Base-by-base conservation (phyloP, 139 green algal genomes). In the Parachlorella kessleri region DNA sequence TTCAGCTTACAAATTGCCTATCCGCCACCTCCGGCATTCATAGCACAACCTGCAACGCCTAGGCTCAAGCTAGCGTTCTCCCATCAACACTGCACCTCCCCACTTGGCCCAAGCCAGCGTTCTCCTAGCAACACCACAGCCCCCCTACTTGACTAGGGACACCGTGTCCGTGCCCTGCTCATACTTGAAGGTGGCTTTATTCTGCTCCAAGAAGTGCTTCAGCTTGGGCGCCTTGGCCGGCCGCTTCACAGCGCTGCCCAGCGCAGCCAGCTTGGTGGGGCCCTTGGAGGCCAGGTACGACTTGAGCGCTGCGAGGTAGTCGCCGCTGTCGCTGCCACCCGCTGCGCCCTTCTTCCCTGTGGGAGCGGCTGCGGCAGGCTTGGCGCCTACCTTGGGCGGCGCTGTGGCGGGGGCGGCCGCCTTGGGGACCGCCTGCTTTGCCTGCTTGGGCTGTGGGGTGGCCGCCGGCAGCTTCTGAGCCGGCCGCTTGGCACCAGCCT, bases 131-230 rank as follows among this genome's bases (percentile, higher is more conserved):
- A n/a, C n/a, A n/a, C n/a, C n/a, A n/a, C n/a, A n/a, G n/a, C n/a
- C n/a, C n/a, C n/a, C n/a, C n/a, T n/a, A n/a, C n/a, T n/a, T n/a
- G n/a, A 72, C 33, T 18, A 85, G 80, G 8, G 74, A 77, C 67
- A 85, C 80, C 18, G 54, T 81, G 66, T 85, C 80, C 24, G 35
- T 78, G 8, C 35, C 36, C 32, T 65, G 41, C 37, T 81, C 53
- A 38, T 81, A 81, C 35, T 39, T 40, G 42, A 85, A 81, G 42
- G 42, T 36, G 48, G 6, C 24, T n/a, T 4, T 26, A 66, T 75
- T 53, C 8, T 26, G n/a, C 6, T n/a, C 28, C 38, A 77, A 26
- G 28, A 68, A 70, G 30, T 14, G 36, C 54, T 75, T 73, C 10
- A 84, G 14, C 42, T 81, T 80, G 63, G 41, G 72, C 30, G 65